Evolutionary conservation across 2,329 filamentous ascomycete species (phyloP).

Genomic region (Phaeoacremonium minimum): DNA sequence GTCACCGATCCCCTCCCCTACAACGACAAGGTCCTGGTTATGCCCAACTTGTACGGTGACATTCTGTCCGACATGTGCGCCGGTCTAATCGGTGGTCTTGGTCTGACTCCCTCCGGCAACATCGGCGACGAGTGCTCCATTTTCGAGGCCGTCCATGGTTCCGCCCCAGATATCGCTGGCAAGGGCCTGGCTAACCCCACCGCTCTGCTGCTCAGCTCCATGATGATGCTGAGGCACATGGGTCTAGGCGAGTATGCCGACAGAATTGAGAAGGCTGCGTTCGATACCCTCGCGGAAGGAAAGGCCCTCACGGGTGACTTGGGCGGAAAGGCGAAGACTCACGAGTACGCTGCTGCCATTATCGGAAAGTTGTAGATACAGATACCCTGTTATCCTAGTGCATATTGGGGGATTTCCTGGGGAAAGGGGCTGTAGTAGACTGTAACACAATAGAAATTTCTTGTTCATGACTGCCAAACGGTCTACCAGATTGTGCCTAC

Average conservation of each 20-base stretch:
- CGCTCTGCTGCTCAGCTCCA: conserved; percentile 87
- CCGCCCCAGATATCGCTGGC: conserved; percentile 92
- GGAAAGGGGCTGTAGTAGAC: too few relatives aligned
- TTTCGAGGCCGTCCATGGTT: conserved; percentile 98
- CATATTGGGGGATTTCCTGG: too few relatives aligned
- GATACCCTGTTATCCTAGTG: too few relatives aligned
- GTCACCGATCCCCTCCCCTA: conserved; percentile 93
- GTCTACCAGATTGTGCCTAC: too few relatives aligned
- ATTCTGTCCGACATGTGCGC: conserved; percentile 99
- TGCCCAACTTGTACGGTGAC: conserved; percentile 98
- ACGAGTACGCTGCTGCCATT: conserved; percentile 90
- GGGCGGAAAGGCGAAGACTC: conserved; percentile 92
- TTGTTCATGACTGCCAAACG: too few relatives aligned
- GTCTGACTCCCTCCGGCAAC: conserved; percentile 95
- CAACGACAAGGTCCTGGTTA: conserved; percentile 98
- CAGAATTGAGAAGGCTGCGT: conserved; percentile 91
- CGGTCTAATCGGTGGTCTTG: conserved; percentile 94
- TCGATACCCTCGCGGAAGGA: conserved; percentile 91
- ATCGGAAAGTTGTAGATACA: conserved; percentile 60
- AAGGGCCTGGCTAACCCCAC: conserved; percentile 97
- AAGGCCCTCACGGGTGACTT: conserved; percentile 95
- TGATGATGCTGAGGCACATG: conserved; percentile 99
- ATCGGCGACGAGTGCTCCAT: conserved; percentile 99
- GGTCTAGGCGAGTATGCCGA: conserved; percentile 76
- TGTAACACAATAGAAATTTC: too few relatives aligned